phyloP scores from a whole-genome alignment of 305 asterid species.

The Withania somnifera region DNA sequence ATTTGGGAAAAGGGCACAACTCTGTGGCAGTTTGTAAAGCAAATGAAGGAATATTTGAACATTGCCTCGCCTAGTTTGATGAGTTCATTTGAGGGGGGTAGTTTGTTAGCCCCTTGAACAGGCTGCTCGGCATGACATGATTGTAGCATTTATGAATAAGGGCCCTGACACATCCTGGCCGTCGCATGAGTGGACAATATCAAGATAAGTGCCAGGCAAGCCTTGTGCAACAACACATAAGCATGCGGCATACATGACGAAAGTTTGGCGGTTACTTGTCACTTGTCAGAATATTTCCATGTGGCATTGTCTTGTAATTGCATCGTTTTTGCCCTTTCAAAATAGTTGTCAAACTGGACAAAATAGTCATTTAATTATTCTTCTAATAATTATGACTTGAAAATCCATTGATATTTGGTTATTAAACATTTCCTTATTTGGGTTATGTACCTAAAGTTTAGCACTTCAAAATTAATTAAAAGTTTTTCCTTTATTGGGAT shows the following conservation, averaged over 20 bases:
- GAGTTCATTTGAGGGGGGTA: not conserved
- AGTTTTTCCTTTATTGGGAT: too few relatives aligned
- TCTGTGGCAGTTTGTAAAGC: not conserved
- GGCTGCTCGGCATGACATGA: not conserved
- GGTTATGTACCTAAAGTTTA: not conserved
- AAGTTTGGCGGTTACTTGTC: too few relatives aligned
- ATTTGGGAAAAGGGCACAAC: not conserved
- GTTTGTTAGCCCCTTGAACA: not conserved
- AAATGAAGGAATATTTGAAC: not conserved
- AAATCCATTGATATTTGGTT: not conserved
- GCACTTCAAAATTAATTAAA: not conserved
- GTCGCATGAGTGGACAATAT: too few relatives aligned
- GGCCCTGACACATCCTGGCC: not conserved
- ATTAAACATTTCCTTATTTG: not conserved
- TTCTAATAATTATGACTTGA: not conserved
- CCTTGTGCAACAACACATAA: too few relatives aligned
- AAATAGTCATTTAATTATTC: not conserved
- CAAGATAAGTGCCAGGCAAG: too few relatives aligned
- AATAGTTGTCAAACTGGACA: not conserved
- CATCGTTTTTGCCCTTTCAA: not conserved
- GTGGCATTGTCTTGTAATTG: too few relatives aligned
- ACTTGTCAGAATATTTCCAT: too few relatives aligned
- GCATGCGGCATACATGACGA: too few relatives aligned
- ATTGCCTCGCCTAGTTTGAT: not conserved
- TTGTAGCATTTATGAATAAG: not conserved